Evolutionary conservation across 75 land plant species (phyloP), one percentile per base, ranked within the genome.

Genomic region (Selaginella moellendorffii): DNA sequence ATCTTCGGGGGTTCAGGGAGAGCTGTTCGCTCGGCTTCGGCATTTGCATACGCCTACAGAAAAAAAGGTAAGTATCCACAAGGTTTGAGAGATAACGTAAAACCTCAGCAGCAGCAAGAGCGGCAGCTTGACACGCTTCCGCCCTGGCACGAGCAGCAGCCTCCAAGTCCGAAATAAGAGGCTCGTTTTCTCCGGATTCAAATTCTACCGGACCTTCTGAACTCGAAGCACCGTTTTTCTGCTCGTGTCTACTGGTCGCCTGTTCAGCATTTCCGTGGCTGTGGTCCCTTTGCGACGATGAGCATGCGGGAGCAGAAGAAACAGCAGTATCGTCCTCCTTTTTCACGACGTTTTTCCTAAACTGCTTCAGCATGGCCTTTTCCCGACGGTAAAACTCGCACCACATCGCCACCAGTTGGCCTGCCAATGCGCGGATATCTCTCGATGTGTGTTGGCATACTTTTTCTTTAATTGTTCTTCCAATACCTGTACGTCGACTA

Each of bases 391-490:
- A 83, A 42, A 90, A 72, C 65, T 92, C 98, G 67, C 88, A 72
- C 98, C 98, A 92, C 58, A 85, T 69, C 56, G 63, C 88, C 10
- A 88, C 98, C 53, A 92, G 77, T 68, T 92, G 98, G 64, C 84
- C 83, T 42, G 98, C 98, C 30, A 92, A 73, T 30, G 84, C 81
- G 36, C 98, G 90, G 42, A 92, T 92, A 52, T 92, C 98, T 63
- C 98, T 84, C 53, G 89, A 85, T 24, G 90, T 92, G 71, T 92
- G 97, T 26, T 82, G 79, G 63, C 86, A 78, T 22, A 92, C 97
- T 67, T 92, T 92, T 59, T 92, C 95, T 58, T 83, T 92, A 2
- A 92, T 77, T 14, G 97, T 88, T 65, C 71, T 83, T 26, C 97
- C 97, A 59, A 92, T 80, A 27, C 97, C 97, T 92, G 64, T 42